Base-by-base conservation (phyloP, 208 protist genomes). In the Phytomonas sp. region DNA sequence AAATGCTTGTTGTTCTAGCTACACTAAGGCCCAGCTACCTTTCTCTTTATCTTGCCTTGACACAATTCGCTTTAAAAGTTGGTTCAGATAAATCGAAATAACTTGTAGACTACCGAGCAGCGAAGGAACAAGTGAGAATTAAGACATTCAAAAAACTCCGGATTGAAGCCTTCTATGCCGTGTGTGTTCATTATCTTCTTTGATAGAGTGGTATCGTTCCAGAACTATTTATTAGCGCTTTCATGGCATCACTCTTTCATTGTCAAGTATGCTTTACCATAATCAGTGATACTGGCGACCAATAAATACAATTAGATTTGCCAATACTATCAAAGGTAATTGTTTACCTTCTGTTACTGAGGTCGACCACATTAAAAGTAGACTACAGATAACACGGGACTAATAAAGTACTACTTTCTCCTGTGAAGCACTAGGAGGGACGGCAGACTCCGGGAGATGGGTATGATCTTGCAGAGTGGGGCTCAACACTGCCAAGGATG, bases 31-130 rank as follows among this genome's bases (percentile, higher is more conserved):
- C 16, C 3, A 72, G 65, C n/a, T 5, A 5, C 26, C 34, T 37
- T 8, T 37, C 87, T 30, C 34, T 37, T 8, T 37, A 84, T 30
- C 59, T 62, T 62, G 59, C 8, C 5, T 62, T 62, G 30, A 3
- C 8, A 34, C 30, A 3, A 62, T 8, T 62, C 59, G 8, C 30
- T 33, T 62, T 33, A 11, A 62, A 62, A 11, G 5, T 8, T 8
- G 3, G 5, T 23, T 56, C 2, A 12, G 19, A 56, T 26, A 6
- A 26, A 56, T 56, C 45, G 0, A 19, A 26, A 56, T 56, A 26
- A 23, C 6, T 56, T 56, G 19, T 56, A 23, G 5, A 19, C 19
- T 19, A 26, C 6, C 6, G 45, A 11, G 6, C 16, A 56, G 23
- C 23, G 26, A 56, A 56, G 26, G 0, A 56, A 26, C 4, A 5